Base-by-base conservation (phyloP, 495 filamentous ascomycete genomes). In the Penicillium paradoxum region DNA sequence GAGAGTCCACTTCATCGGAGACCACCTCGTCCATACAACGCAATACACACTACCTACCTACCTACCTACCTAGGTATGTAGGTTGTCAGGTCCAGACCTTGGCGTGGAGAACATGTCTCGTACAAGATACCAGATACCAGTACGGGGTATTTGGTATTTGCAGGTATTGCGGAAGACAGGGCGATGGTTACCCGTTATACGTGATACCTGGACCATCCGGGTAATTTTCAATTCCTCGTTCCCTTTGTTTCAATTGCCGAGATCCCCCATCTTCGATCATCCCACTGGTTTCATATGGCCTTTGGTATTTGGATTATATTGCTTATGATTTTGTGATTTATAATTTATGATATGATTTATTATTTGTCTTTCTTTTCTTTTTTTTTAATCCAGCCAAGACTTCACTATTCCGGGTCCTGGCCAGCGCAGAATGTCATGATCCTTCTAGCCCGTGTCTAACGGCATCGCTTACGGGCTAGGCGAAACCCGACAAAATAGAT, bases 1-100 rank as follows among this genome's bases (percentile, higher is more conserved):
- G 7, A 13, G 18, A 5, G 24, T 6, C 24, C 22, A 9, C 17
- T 29, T 38, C 53, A 14, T 18, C n/a, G n/a, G n/a, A n/a, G n/a
- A n/a, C n/a, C n/a, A n/a, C n/a, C n/a, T n/a, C n/a, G n/a, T n/a
- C n/a, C n/a, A n/a, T n/a, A n/a, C n/a, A n/a, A n/a, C n/a, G n/a
- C n/a, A n/a, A n/a, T n/a, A n/a, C n/a, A n/a, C n/a, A n/a, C n/a
- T n/a, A n/a, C n/a, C n/a, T n/a, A n/a, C n/a, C n/a, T n/a, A n/a
- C n/a, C n/a, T n/a, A n/a, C n/a, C n/a, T n/a, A n/a, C n/a, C n/a
- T n/a, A n/a, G n/a, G n/a, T n/a, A n/a, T n/a, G n/a, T n/a, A 27
- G 7, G 24, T 27, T 27, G 33, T 46, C 51, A 51, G 51, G 27
- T 45, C 49, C 57, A 46, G 54, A 50, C 33, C 30, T 56, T 45